These are phyloP conservation scores for Hermanozyma aechmeae DNA, from an alignment of 805 yeast genomes.

Conservation along the genomic window DNA sequence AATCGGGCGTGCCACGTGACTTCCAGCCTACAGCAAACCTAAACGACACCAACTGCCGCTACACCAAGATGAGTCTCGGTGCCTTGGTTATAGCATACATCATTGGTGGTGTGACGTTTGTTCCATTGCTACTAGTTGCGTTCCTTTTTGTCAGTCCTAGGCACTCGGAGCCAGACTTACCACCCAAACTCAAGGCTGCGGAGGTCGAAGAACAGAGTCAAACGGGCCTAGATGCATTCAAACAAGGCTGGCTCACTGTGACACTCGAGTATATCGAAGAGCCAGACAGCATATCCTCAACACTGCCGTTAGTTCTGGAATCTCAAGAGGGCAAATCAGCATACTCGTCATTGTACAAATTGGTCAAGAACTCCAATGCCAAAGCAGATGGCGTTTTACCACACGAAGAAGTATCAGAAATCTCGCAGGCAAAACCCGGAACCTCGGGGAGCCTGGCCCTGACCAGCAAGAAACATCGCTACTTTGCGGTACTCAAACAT, in stretches of 20 bases:
- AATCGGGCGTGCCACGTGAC: no score
- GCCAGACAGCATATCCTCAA: slow-evolving; percentile 37
- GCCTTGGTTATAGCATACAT: slow-evolving; percentile 42
- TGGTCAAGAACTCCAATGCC: slow-evolving; percentile 31
- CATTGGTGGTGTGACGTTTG: slow-evolving; percentile 74
- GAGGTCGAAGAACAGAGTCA: slow-evolving; percentile 51
- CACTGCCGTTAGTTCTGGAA: slow-evolving; percentile 34
- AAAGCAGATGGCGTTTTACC: slow-evolving; percentile 4
- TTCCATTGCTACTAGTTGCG: slow-evolving; percentile 45
- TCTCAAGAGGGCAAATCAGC: slow-evolving; percentile 42
- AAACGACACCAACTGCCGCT: no score
- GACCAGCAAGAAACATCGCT: slow-evolving; percentile 44
- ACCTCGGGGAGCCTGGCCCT: no score
- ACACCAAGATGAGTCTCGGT: slow-evolving; percentile 7
- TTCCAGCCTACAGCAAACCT: no score
- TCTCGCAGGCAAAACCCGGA: no score
- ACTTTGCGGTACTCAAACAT: slow-evolving; percentile 67
- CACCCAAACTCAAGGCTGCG: slow-evolving; percentile 41
- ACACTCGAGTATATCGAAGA: slow-evolving; percentile 57
- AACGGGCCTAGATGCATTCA: slow-evolving; percentile 56
- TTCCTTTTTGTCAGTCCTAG: slow-evolving; percentile 33
- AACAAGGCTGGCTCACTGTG: slow-evolving; percentile 77
- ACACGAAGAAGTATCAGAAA: no score
- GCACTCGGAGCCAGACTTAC: slow-evolving; percentile 17
- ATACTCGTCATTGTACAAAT: slow-evolving; percentile 49